Conservation (phyloP, 1,284 basidiomycete genomes). For the Ceratobasidium sp. region DNA sequence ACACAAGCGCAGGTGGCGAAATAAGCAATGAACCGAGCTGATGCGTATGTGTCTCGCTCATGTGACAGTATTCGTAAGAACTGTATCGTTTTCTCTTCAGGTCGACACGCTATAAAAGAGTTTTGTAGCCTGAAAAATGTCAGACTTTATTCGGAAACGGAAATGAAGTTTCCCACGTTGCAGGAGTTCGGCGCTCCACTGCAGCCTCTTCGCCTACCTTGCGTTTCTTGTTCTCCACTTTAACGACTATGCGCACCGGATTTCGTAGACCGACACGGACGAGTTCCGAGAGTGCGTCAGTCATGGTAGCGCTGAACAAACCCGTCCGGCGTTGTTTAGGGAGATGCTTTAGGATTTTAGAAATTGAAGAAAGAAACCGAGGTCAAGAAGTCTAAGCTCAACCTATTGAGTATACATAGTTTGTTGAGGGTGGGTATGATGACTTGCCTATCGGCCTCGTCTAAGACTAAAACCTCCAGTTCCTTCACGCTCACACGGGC, state of each 20-base stretch:
- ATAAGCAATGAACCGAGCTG: slow-evolving; percentile 93
- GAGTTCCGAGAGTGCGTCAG: slow-evolving; percentile 89
- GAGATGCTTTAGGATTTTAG: slow-evolving; percentile 84
- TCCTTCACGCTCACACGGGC: slow-evolving; percentile 76
- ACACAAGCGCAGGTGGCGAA: slow-evolving; percentile 97
- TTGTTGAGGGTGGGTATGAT: no score
- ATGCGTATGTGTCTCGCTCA: slow-evolving; percentile 60
- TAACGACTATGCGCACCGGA: slow-evolving; percentile 93
- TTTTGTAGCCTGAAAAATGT: slow-evolving; percentile 73
- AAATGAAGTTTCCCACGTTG: slow-evolving; percentile 46
- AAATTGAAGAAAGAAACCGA: slow-evolving; percentile 83
- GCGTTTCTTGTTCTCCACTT: slow-evolving; percentile 77
- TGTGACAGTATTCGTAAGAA: slow-evolving; percentile 73
- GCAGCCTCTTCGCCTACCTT: slow-evolving; percentile 47
- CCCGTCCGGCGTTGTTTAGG: slow-evolving; percentile 97
- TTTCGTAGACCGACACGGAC: slow-evolving; percentile 93
- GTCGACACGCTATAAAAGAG: slow-evolving; percentile 70
- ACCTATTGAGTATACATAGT: slow-evolving; percentile 3
- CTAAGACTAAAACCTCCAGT: slow-evolving; percentile 90
- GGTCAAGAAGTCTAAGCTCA: slow-evolving; percentile 72
- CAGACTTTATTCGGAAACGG: neutral
- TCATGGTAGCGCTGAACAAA: slow-evolving; percentile 99
- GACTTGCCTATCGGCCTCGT: slow-evolving; percentile 92
- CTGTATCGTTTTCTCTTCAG: slow-evolving; percentile 86
- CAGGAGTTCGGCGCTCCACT: slow-evolving; percentile 66